Percentiles rank a stretch among this genome's conserved stretches.
Conservation (phyloP, 495 filamentous ascomycete genomes). For the Cairneyella variabilis region DNA sequence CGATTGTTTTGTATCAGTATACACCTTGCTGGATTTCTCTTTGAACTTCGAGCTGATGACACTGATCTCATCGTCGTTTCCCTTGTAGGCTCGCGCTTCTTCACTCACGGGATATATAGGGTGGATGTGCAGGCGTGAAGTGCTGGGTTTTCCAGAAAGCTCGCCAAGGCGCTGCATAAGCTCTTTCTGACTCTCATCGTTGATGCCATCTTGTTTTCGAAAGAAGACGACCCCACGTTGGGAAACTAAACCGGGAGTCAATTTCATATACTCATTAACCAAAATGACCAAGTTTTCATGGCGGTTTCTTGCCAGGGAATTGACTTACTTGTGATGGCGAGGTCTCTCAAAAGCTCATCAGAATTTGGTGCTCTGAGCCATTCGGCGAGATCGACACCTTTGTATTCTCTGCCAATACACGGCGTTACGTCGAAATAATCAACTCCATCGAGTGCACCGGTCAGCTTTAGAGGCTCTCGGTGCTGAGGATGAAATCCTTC, state of each 20-base stretch:
- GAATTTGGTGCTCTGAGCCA: slow-evolving; percentile 59
- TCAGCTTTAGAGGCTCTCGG: slow-evolving; percentile 22
- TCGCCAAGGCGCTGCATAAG: slow-evolving; percentile 63
- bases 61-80: slow-evolving; percentile 73
- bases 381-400: slow-evolving; percentile 57
- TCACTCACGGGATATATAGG: slow-evolving; percentile 49
- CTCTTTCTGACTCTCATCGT: slow-evolving; percentile 62
- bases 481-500: slow-evolving; percentile 2
- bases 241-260: slow-evolving; percentile 52
- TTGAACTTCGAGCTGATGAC: slow-evolving; percentile 60
- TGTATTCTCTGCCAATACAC: slow-evolving; percentile 62
- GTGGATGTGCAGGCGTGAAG: slow-evolving; percentile 68
- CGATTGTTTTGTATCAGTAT: too few relatives aligned
- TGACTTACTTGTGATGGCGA: slow-evolving; percentile 61
- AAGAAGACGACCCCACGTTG: slow-evolving; percentile 81
- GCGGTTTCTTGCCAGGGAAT: too few relatives aligned
- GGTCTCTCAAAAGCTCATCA: slow-evolving; percentile 63
- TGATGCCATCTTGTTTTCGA: slow-evolving; percentile 67
- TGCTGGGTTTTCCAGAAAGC: slow-evolving; percentile 61
- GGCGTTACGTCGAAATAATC: slow-evolving; percentile 64
- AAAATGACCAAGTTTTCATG: too few relatives aligned
- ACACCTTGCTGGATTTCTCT: slow-evolving; percentile 55
- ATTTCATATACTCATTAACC: too few relatives aligned
- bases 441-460: slow-evolving; percentile 52
- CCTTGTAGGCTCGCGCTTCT: slow-evolving; percentile 53